Conservation (phyloP, 73 alveolate species). For the Symbiodinium pilosum region DNA sequence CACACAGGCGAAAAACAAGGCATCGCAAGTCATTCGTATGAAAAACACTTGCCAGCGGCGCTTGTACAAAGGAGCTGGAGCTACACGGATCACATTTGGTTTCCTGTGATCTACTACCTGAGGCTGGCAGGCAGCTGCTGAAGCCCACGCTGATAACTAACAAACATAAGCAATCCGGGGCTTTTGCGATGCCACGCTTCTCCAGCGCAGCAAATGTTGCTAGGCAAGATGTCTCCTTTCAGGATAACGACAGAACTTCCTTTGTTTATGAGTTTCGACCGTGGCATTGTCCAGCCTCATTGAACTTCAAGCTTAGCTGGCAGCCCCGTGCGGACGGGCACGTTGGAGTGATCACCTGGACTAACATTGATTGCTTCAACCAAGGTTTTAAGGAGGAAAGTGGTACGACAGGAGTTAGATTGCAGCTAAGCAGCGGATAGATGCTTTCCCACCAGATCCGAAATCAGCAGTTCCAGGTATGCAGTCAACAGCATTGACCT, state of each 20-base stretch:
- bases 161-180: neutral
- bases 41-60: neutral
- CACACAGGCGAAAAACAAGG: neutral
- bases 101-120: conserved; percentile 82
- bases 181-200: conserved; percentile 56
- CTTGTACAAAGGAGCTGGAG: conserved; percentile 91
- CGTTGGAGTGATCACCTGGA: conserved; percentile 37
- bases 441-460: neutral
- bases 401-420: neutral
- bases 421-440: neutral
- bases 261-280: too few species aligned
- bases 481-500: conserved; percentile 90
- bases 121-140: neutral
- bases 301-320: conserved; percentile 63
- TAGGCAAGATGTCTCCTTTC: conserved; percentile 35
- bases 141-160: too few species aligned
- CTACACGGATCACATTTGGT: conserved; percentile 88
- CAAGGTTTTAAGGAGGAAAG: neutral
- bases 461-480: conserved; percentile 32
- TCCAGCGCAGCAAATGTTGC: conserved; percentile 87
- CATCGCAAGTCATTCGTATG: neutral
- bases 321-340: conserved; percentile 48
- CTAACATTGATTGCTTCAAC: neutral
- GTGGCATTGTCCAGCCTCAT: neutral
- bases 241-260: neutral